Evolutionary conservation across 2,329 filamentous ascomycete genomes (phyloP), one percentile per base, ranked within the genome.

Genomic region (Gremmenia infestans): DNA sequence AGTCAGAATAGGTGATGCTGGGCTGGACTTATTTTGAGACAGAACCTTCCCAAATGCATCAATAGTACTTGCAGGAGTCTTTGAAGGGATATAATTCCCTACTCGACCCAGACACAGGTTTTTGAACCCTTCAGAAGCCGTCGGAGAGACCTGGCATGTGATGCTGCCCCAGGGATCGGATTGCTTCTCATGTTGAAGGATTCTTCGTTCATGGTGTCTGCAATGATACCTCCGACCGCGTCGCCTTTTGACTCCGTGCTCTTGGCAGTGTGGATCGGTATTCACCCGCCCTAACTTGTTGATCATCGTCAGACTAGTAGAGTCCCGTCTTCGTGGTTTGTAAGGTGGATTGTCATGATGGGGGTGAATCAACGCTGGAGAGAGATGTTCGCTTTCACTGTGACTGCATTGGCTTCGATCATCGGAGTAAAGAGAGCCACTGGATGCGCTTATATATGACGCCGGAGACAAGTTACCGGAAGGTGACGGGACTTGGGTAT

Each of bases 281-380:
- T 56, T 55, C 14, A 52, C 55, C 37, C 58, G 58, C 39, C 35
- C 39, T 3, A 53, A 22, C 25, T 52, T 53, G 19, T 51, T 55
- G 11, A 58, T 46, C 63, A 66, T 63, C 0, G 60, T 63, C 45
- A 65, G 52, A 40, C 63, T 65, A 8, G 55, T 52, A 5, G 61
- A 58, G 23, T 53, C 57, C 32, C 23, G 22, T 11, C 50, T 53
- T 17, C 56, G 57, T 17, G 61, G n/a, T 35, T 54, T 61, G 19
- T 65, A 61, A 14, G 63, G 63, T 40, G 58, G 54, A 9, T 56
- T 58, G 2, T 59, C 58, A 23, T 32, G 36, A 40, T 59, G 54
- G 2, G 19, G 15, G 23, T 50, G 50, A 14, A 49, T 37, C 9
- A n/a, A 42, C 23, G 57, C 56, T 8, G 60, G 57, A 4, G 59